Conservation (phyloP, 2,329 filamentous ascomycete species). For the Scleromitrula shiraiana region DNA sequence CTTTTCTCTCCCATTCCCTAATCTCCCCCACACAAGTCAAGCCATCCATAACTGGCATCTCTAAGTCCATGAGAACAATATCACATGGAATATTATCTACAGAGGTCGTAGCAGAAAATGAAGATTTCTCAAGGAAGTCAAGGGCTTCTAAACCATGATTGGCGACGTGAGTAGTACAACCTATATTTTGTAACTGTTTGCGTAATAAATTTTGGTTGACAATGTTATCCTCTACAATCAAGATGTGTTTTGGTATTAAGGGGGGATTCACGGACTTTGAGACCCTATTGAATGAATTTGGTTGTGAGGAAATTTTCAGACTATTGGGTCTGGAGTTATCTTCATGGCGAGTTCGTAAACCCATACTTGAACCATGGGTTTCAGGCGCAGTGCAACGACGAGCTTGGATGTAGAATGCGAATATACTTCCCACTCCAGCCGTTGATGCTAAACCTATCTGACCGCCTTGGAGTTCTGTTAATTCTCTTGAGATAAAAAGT, state of each 20-base stretch:
- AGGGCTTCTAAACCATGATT: conserved; percentile 51
- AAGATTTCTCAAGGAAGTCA: conserved; percentile 27
- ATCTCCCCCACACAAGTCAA: conserved; percentile 58
- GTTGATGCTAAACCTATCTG: conserved; percentile 68
- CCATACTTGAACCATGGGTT: not conserved
- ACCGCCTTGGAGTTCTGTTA: conserved; percentile 75
- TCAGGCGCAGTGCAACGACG: conserved; percentile 11
- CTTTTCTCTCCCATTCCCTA: conserved; percentile 45
- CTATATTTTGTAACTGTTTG: conserved; percentile 41
- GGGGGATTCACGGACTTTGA: conserved; percentile 2
- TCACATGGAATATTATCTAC: conserved; percentile 35
- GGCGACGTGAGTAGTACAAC: conserved; percentile 37
- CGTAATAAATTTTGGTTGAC: conserved; percentile 40
- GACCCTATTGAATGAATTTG: no score
- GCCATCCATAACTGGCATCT: conserved; percentile 69
- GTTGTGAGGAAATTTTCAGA: not conserved
- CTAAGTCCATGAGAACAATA: conserved; percentile 65
- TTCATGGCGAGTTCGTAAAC: no score
- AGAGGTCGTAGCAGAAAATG: conserved; percentile 19
- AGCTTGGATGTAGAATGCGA: conserved; percentile 60
- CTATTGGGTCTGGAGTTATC: not conserved
- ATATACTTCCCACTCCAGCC: conserved; percentile 62
- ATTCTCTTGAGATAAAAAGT: conserved; percentile 67
- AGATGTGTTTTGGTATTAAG: conserved; percentile 28
- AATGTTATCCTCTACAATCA: conserved; percentile 54